These are phyloP conservation scores for Parafenestella ontariensis DNA, from an alignment of 2,329 filamentous ascomycete species.

Conservation along the genomic window DNA sequence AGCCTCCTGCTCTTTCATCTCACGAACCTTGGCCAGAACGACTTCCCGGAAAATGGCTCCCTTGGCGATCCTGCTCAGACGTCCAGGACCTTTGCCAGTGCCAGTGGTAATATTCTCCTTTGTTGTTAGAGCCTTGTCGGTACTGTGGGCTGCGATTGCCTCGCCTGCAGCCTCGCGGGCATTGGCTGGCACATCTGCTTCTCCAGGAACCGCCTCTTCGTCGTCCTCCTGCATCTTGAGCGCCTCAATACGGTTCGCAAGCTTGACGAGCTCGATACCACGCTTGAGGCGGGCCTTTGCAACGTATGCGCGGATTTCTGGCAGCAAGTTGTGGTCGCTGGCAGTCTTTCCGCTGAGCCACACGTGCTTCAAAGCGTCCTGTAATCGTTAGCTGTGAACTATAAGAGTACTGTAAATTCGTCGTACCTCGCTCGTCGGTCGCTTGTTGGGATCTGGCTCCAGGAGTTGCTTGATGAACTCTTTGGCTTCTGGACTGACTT, in stretches of 20 bases:
- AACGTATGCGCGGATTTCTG: constrained; percentile 94
- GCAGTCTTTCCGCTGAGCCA: constrained; percentile 94
- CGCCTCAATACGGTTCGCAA: constrained; percentile 92
- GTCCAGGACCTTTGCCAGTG: constrained; percentile 53
- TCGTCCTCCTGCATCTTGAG: constrained; percentile 95
- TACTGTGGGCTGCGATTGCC: constrained; percentile 45
- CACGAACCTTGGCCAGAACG: constrained; percentile 89
- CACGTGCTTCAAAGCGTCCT: constrained; percentile 79
- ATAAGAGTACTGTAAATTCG: background rate
- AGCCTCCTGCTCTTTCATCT: constrained; percentile 88
- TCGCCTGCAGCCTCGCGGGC: constrained; percentile 63
- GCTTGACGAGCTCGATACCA: constrained; percentile 94
- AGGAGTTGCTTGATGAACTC: constrained; percentile 87
- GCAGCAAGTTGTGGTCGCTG: constrained; percentile 94
- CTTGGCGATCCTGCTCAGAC: constrained; percentile 65
- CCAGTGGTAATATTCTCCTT: constrained; percentile 23
- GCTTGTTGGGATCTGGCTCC: constrained; percentile 76
- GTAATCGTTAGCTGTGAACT: constrained; percentile 19
- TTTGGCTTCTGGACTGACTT: constrained; percentile 94
- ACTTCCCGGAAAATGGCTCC: constrained; percentile 90
- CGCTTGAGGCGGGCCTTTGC: constrained; percentile 88
- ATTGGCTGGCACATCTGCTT: constrained; percentile 68
- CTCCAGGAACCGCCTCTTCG: constrained; percentile 69
- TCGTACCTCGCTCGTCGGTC: constrained; percentile 77
- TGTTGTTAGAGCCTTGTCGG: constrained; percentile 38